Base-by-base conservation (phyloP, 352 stramenopile genomes). In the Globisporangium barbulae region DNA sequence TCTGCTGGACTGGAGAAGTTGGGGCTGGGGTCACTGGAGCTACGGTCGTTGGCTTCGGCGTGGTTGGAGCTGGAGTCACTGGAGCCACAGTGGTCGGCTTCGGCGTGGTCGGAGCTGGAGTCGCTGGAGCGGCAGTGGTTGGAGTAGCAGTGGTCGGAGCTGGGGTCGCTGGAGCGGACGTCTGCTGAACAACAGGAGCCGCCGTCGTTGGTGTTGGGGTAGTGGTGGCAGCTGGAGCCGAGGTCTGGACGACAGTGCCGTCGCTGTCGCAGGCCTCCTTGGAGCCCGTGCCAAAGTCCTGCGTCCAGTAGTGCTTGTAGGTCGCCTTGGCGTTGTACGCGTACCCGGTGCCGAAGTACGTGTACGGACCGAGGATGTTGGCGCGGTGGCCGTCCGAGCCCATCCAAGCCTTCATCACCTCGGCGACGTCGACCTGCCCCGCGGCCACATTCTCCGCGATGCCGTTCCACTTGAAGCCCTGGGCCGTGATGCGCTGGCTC, bases 301-400 rank as follows among this genome's bases (percentile, higher is more conserved):
- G 79, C 13, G 76, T 88, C 77, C 81, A 89, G 64, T 76, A 90
- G 62, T 79, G 65, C 7, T 68, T 53, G 65, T 81, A 81, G 10
- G 39, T 44, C 2, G 55, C 65, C 13, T 67, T 12, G 17, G 60
- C 61, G 61, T 75, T 85, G 57, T 82, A 82, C 10, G 77, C 75
- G 55, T 89, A 78, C 28, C 76, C 74, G 61, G 71, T 79, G 39
- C 59, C 57, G 61, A 73, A 75, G 53, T 68, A 67, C 61, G 57
- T 78, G 67, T 69, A 72, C 57, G 64, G 30, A 21, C 63, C 48
- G 8, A 70, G 30, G 63, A 73, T 70, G 59, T 73, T 73, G 15
- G 37, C 37, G 3, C 44, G 35, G 55, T 73, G 67, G 0, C 66
- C 61, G 0, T 10, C 3, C 49, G 66, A 72, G 39, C 12, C 45